Percentiles rank a stretch among this genome's conserved stretches.
These are phyloP conservation scores for Aphanomyces cochlioides DNA, from an alignment of 352 stramenopile species.

Conservation along the genomic window DNA sequence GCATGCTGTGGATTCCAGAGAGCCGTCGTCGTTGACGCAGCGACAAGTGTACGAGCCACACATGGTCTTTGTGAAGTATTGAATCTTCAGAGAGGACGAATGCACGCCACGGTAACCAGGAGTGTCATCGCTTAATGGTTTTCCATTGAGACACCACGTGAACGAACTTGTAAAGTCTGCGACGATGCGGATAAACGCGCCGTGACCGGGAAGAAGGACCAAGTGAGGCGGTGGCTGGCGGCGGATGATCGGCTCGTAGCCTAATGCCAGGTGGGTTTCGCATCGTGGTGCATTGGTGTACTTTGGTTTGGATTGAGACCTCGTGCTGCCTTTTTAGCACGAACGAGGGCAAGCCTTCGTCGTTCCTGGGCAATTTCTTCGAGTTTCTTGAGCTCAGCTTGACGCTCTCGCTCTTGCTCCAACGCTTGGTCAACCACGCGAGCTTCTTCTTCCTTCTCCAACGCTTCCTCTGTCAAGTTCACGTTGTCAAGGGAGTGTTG, in stretches of 20 bases:
- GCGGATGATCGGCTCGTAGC: slow-evolving; percentile 10
- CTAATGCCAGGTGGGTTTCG: background rate
- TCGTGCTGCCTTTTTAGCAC: slow-evolving; percentile 23
- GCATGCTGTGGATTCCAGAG: background rate
- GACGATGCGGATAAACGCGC: slow-evolving; percentile 23
- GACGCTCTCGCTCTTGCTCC: background rate
- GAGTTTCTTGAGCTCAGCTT: slow-evolving; percentile 12
- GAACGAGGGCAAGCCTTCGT: slow-evolving; percentile 15
- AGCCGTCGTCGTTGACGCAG: slow-evolving; percentile 26
- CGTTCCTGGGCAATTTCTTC: slow-evolving; percentile 21
- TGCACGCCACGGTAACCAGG: slow-evolving; percentile 2
- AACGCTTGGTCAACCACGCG: background rate
- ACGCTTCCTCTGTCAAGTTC: slow-evolving; percentile 10
- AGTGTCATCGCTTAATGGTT: slow-evolving; percentile 4
- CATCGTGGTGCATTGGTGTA: background rate
- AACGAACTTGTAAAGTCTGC: slow-evolving; percentile 4
- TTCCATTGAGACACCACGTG: slow-evolving; percentile 20
- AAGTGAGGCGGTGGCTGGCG: slow-evolving; percentile 9
- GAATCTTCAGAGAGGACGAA: background rate
- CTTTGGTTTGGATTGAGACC: slow-evolving; percentile 27
- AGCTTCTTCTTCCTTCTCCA: slow-evolving; percentile 8
- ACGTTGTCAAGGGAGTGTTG: background rate
- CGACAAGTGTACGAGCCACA: slow-evolving; percentile 14
- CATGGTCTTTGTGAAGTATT: slow-evolving; percentile 29
- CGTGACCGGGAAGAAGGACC: slow-evolving; percentile 5